Percentiles rank a stretch among this genome's conserved stretches.
phyloP scores from a whole-genome alignment of 139 green algal genomes.

The Coelastrella sp. region DNA sequence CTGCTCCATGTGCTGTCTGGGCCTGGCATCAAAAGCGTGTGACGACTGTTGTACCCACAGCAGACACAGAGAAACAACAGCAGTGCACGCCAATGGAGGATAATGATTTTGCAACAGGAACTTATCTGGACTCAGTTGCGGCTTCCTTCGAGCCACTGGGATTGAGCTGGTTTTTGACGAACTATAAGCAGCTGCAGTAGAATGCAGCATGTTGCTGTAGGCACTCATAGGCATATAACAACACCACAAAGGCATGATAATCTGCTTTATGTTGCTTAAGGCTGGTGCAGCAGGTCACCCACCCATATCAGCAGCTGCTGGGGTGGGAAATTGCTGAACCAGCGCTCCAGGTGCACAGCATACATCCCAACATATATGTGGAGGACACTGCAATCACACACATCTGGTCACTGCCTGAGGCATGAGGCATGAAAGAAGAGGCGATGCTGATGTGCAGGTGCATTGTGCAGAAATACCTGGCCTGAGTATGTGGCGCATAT shows the following conservation, averaged over 20 bases:
- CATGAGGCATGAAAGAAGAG: too few relatives aligned
- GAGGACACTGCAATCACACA: background rate
- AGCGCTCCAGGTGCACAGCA: conserved; percentile 23
- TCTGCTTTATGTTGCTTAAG: too few relatives aligned
- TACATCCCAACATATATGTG: background rate
- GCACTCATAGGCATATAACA: background rate
- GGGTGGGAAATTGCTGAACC: background rate
- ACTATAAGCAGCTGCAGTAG: background rate
- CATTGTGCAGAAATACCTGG: too few relatives aligned
- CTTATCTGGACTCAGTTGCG: background rate
- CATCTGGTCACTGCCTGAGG: too few relatives aligned
- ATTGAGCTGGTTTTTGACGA: background rate
- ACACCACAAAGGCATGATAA: background rate
- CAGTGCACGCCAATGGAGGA: background rate
- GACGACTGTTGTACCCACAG: background rate
- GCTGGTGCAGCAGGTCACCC: background rate
- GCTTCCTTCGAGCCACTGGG: background rate
- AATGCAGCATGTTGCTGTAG: background rate
- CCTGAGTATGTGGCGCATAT: too few relatives aligned
- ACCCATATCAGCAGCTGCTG: conserved; percentile 37
- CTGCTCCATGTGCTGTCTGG: conserved; percentile 1
- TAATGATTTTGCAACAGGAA: background rate
- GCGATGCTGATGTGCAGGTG: too few relatives aligned
- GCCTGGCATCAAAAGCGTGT: background rate
- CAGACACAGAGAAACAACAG: background rate